Evolutionary conservation across 2,329 filamentous ascomycete genomes (phyloP), one percentile per base, ranked within the genome.

Genomic region (Myriosclerotinia duriaeana): DNA sequence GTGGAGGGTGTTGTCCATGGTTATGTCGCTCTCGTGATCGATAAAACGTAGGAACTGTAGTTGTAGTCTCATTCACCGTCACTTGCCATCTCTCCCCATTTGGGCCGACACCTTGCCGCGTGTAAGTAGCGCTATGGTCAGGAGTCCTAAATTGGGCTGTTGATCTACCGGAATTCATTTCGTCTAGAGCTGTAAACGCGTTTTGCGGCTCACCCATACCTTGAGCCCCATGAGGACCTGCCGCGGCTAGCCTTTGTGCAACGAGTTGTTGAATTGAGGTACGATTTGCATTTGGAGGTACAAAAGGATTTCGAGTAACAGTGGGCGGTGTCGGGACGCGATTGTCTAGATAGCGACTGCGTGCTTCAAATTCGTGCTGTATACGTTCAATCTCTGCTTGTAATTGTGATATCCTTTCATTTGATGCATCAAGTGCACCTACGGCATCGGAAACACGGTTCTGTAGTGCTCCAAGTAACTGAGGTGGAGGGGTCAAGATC

Each of bases 41-140:
- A 9, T 48, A 36, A 11, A 53, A 34, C 15, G 71, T 59, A 20
- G 71, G 73, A 62, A 72, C 34, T 55, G 71, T 72, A 15, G 72
- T 71, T 26, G 71, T 76, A 2, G 78, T 78, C 68, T 83, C 81
- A 71, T 84, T 84, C 64, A 83, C 77, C 3, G 81, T 83, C 64
- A 85, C 77, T 53, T 82, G 81, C 79, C 81, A 84, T 66, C 82
- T 78, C 67, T 83, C 79, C 20, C 83, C 83, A 69, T 85, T 82
- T 12, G 82, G 80, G 0, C 80, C 80, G 42, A 82, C 72, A 11
- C 80, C 79, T 72, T 85, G 83, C 42, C 81, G 81, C 11, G 81
- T 79, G 26, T 83, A 78, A 12, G 79, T 81, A 30, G 79, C 78
- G 11, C 77, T 78, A 38, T 74, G 69, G 60, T 79, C 77, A 20